Evolutionary conservation across 257 asterid species (phyloP).

Genomic region (Capsicum baccatum): DNA sequence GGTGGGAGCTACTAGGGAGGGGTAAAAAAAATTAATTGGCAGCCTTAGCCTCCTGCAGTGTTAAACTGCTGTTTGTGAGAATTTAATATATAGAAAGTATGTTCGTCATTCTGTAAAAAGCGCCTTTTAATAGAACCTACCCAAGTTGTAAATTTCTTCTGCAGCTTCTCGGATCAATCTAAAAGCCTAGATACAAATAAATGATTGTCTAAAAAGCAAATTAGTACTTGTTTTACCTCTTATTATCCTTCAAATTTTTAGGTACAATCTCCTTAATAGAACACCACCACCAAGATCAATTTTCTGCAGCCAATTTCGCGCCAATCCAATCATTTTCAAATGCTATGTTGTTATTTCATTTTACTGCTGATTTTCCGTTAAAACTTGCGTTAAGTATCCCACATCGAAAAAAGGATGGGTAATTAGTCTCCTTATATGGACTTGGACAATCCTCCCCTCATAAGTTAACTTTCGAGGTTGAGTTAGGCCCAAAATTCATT

Average conservation of each 20-base stretch:
- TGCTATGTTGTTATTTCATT: constrained; percentile 7
- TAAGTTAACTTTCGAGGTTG: too few relatives aligned
- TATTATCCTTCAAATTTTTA: not conserved
- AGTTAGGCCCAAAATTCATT: too few relatives aligned
- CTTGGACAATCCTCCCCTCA: too few relatives aligned
- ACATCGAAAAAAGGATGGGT: too few relatives aligned
- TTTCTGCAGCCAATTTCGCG: constrained; percentile 10
- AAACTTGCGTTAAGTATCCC: too few relatives aligned
- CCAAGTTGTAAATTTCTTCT: not conserved
- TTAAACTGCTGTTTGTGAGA: not conserved
- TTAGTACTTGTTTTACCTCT: constrained; percentile 5
- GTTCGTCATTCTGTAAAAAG: not conserved
- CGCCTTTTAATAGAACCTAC: not conserved
- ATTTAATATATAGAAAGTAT: constrained; percentile 3
- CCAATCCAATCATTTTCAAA: not conserved
- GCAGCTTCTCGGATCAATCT: constrained; percentile 6
- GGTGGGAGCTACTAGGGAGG: too few relatives aligned
- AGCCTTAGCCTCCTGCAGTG: constrained; percentile 2
- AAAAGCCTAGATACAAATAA: not conserved
- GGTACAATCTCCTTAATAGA: constrained; percentile 6
- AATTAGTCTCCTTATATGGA: too few relatives aligned
- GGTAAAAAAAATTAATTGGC: not conserved
- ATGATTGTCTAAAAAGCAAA: not conserved
- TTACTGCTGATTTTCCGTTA: not conserved
- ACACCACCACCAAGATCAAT: not conserved